A percentile compares a stretch with the other conserved stretches of the same genome.
These are phyloP conservation scores for Saccharomycopsis microspora DNA, from an alignment of 805 yeast species.

Conservation along the genomic window DNA sequence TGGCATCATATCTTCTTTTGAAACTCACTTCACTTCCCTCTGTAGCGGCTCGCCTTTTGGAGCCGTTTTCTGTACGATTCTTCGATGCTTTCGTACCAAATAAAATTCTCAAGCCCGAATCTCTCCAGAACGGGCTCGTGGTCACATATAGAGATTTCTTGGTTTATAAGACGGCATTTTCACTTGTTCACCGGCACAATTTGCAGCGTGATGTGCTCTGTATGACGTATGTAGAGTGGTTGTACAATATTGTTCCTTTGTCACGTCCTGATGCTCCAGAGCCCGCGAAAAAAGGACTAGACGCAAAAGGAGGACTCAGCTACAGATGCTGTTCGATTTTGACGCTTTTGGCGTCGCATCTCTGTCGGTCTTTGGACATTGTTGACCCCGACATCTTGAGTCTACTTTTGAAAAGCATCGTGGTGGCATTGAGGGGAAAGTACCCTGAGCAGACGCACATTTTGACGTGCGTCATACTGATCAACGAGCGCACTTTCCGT, in stretches of 20 bases:
- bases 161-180: conserved; percentile 38
- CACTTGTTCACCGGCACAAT: conserved; percentile 24
- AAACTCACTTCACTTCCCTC: conserved; percentile 33
- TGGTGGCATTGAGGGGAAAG: conserved; percentile 21
- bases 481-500: conserved; percentile 29
- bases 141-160: conserved; percentile 54
- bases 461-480: conserved; percentile 38
- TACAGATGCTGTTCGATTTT: conserved; percentile 34
- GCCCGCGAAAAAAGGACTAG: conserved; percentile 1
- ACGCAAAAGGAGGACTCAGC: conserved; percentile 31
- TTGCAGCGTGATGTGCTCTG: conserved; percentile 25
- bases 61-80: conserved; percentile 31
- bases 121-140: conserved; percentile 10
- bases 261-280: conserved; percentile 9
- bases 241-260: conserved; percentile 50
- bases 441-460: conserved; percentile 41
- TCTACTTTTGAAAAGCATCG: conserved; percentile 40
- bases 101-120: not conserved
- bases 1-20: conserved; percentile 34
- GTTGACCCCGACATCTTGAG: conserved; percentile 46
- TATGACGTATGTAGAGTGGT: conserved; percentile 42
- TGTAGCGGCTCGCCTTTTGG: conserved; percentile 29
- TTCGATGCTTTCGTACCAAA: conserved; percentile 20
- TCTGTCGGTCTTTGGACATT: conserved; percentile 15
- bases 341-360: conserved; percentile 17